Conservation (phyloP, 768 basidiomycete species). For the Mycena polygramma region DNA sequence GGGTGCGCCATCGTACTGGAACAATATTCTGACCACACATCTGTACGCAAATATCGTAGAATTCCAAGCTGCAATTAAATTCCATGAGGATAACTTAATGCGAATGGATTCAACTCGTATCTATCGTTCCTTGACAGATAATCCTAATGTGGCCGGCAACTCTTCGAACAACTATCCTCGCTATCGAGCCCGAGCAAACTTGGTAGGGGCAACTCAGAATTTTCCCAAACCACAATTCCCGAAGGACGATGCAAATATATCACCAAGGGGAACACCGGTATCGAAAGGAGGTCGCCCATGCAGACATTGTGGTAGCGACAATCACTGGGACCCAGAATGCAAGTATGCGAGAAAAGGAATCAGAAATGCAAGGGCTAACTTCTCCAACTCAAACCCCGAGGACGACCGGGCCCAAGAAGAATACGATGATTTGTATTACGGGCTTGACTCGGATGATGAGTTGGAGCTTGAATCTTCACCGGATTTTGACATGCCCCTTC, state of each 20-base stretch:
- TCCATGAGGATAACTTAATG: constrained; percentile 37
- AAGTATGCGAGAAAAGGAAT: constrained; percentile 10
- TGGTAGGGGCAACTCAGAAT: not conserved
- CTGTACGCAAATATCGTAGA: constrained; percentile 33
- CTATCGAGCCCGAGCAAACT: not conserved
- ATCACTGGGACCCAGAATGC: constrained; percentile 17
- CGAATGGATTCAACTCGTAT: no score
- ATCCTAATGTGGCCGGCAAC: no score
- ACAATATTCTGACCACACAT: constrained; percentile 41
- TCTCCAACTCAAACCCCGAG: constrained; percentile 20
- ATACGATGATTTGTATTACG: constrained; percentile 44
- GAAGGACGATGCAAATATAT: no score
- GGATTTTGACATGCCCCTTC: constrained; percentile 40
- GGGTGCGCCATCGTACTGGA: constrained; percentile 47
- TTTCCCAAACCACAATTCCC: no score
- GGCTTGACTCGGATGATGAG: constrained; percentile 29
- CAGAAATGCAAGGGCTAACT: constrained; percentile 38
- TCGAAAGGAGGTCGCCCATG: constrained; percentile 1
- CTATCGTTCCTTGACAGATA: no score
- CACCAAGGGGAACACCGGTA: no score
- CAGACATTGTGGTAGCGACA: not conserved
- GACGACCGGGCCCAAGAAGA: constrained; percentile 41
- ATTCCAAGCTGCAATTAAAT: constrained; percentile 41
- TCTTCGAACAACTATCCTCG: no score
- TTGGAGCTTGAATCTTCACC: no score